phyloP scores from a whole-genome alignment of 1,284 basidiomycete genomes.

The Coniferiporia weirii region DNA sequence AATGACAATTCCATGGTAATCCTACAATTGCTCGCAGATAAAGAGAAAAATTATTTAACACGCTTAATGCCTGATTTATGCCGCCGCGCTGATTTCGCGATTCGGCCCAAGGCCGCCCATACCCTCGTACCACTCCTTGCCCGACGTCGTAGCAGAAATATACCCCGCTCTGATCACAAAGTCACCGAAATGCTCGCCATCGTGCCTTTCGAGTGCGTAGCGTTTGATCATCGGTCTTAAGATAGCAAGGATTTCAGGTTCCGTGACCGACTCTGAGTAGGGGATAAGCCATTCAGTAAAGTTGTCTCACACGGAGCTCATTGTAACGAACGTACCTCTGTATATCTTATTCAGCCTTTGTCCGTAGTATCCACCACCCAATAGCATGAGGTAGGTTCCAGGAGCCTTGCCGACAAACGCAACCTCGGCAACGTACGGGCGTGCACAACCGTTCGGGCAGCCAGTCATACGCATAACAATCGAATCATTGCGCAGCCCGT shows the following conservation, averaged over 20 bases:
- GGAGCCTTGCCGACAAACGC: conserved; percentile 97
- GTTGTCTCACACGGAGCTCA: neutral
- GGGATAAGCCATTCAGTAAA: conserved; percentile 18
- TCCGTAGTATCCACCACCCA: conserved; percentile 93
- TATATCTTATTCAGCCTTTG: conserved; percentile 94
- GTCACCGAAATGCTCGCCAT: conserved; percentile 95
- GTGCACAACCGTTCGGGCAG: conserved; percentile 90
- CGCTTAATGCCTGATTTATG: neutral
- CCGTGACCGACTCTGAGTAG: conserved; percentile 77
- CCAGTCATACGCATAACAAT: conserved; percentile 99
- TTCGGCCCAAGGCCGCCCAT: conserved; percentile 67
- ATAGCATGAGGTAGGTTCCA: conserved; percentile 90
- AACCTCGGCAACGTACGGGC: conserved; percentile 94
- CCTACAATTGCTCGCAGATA: neutral
- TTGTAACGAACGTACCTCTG: conserved; percentile 44
- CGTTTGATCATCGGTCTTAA: conserved; percentile 89
- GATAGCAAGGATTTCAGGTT: conserved; percentile 91
- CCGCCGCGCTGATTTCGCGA: conserved; percentile 25
- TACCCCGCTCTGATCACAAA: conserved; percentile 88
- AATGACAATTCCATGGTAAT: neutral
- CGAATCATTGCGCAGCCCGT: conserved; percentile 87
- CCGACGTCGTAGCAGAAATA: conserved; percentile 73
- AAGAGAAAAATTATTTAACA: neutral
- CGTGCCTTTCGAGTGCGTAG: conserved; percentile 83
- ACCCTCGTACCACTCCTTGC: conserved; percentile 78